Percentiles rank a stretch among this genome's conserved stretches.
phyloP scores from a whole-genome alignment of 2,329 filamentous ascomycete species.

The Curvularia spicifera region DNA sequence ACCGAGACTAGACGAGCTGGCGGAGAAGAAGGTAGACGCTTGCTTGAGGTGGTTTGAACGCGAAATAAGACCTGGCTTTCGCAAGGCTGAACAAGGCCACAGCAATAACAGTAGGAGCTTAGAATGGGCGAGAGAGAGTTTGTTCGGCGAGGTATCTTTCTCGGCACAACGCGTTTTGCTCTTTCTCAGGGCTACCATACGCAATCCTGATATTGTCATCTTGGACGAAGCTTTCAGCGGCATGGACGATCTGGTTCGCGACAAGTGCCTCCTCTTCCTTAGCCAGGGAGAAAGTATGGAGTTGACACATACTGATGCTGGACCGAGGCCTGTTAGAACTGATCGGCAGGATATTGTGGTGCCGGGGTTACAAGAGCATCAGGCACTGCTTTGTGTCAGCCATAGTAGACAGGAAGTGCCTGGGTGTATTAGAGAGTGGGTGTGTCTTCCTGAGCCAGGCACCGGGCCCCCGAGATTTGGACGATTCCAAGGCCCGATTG shows the following conservation, averaged over 20 bases:
- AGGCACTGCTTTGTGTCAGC: slow-evolving; percentile 90
- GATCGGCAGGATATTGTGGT: slow-evolving; percentile 59
- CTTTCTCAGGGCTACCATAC: slow-evolving; percentile 66
- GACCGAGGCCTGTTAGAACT: slow-evolving; percentile 51
- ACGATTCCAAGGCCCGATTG: slow-evolving; percentile 65
- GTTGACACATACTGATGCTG: slow-evolving; percentile 44
- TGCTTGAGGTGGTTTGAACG: slow-evolving; percentile 77
- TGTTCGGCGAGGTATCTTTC: slow-evolving; percentile 79
- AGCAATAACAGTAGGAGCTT: slow-evolving; percentile 27
- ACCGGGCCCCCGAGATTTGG: slow-evolving; percentile 70
- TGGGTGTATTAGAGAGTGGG: slow-evolving; percentile 79
- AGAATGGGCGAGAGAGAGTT: slow-evolving; percentile 70
- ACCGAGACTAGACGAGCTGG: slow-evolving; percentile 67
- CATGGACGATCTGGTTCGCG: slow-evolving; percentile 67
- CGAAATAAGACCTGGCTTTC: slow-evolving; percentile 69
- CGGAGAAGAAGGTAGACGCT: slow-evolving; percentile 68
- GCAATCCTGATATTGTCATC: slow-evolving; percentile 56
- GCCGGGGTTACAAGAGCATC: slow-evolving; percentile 68
- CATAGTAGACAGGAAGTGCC: slow-evolving; percentile 92
- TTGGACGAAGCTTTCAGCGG: slow-evolving; percentile 60
- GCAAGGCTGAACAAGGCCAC: not conserved
- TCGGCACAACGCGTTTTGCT: slow-evolving; percentile 83
- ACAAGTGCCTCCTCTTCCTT: slow-evolving; percentile 86
- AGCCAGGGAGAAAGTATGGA: slow-evolving; percentile 53
- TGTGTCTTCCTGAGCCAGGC: slow-evolving; percentile 81